Base-by-base conservation (phyloP, 441 rosid genomes). In the Eutrema salsugineum region DNA sequence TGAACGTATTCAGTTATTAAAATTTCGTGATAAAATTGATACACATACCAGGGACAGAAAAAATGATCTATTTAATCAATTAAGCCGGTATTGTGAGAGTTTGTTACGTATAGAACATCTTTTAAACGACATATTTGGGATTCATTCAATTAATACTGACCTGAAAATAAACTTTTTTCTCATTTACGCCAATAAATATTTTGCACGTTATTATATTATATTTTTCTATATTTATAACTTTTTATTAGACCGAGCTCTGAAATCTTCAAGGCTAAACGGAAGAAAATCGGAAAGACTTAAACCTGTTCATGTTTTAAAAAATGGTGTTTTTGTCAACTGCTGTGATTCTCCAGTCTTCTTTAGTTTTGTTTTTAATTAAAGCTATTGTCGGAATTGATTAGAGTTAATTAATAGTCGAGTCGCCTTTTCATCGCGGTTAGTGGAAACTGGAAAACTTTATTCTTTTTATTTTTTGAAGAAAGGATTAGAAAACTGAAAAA, bases 371-470 rank as follows among this genome's bases (percentile, higher is more conserved):
- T 32, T 40, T 11, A 28, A 40, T 42, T 67, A 22, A 67, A 36
- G 42, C 17, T 53, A 32, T 14, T 24, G 7, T 15, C 51, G 15
- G 17, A 66, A 0, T 40, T 67, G 51, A 28, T 28, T 40, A 39
- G 28, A 42, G 42, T 67, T 54, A 11, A 54, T 28, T 53, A 67
- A 40, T 39, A n/a, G 8, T 38, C 6, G 32, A 67, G 71, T 54
- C 63, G 71, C 53, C 40, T 49, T 65, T 64, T 49, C 47, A n/a
- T 15, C 35, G 58, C 22, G 58, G 58, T 49, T 36, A 24, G 59
- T 15, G 46, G 48, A 49, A 36, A 32, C 35, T 32, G n/a, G 9
- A 49, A 64, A 28, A 20, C 33, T 56, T 27, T 32, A 54, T 30
- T 0, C 11, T 36, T 1, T 4, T 1, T 2, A 36, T 1, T n/a